Evolutionary conservation across 78 protist genomes (phyloP).

Genomic region (Dictyostelium brefeldianum): DNA sequence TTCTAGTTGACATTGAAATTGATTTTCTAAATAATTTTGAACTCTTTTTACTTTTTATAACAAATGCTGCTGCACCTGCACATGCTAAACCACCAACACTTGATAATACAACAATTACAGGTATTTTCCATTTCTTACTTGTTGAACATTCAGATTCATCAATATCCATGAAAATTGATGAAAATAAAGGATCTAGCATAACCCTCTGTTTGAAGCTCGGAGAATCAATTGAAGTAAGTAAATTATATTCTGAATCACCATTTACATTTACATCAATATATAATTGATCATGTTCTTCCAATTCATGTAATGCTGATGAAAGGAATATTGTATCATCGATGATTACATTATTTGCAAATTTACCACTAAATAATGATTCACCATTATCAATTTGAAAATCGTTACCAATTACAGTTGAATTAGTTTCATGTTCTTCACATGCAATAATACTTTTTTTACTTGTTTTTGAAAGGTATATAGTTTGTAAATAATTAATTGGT

Average conservation of each 20-base stretch:
- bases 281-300: slow-evolving; percentile 19
- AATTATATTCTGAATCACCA: not conserved
- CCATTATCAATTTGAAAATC: slow-evolving; percentile 43
- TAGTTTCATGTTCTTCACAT: not conserved
- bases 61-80: not conserved
- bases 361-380: not conserved
- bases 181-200: not conserved
- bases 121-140: slow-evolving; percentile 48
- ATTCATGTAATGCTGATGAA: not conserved
- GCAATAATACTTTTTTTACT: not conserved
- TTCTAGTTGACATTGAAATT: slow-evolving; percentile 8
- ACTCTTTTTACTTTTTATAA: not conserved
- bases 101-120: slow-evolving; percentile 20
- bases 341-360: not conserved
- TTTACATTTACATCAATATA: not conserved
- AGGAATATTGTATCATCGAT: not conserved
- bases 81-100: slow-evolving; percentile 30
- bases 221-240: not conserved
- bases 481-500: slow-evolving; percentile 2
- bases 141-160: not conserved
- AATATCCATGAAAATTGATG: not conserved
- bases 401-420: not conserved
- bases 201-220: not conserved
- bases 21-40: not conserved
- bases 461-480: slow-evolving; percentile 24